Evolutionary conservation across 2,329 filamentous ascomycete species (phyloP).

Genomic region (Thyridium curvatum): DNA sequence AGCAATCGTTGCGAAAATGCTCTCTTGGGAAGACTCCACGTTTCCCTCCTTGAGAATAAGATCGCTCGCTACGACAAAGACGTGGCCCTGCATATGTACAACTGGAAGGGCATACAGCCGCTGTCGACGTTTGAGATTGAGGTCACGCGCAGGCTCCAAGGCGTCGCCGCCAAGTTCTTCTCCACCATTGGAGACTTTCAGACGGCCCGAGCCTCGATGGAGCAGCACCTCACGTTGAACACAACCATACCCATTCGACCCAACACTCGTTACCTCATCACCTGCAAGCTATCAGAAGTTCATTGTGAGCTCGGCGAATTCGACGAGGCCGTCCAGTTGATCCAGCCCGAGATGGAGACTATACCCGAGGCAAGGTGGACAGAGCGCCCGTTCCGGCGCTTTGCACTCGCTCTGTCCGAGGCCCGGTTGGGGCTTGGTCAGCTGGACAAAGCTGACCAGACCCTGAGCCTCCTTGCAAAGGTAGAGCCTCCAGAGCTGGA

Average conservation of each 20-base stretch:
- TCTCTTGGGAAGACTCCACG: slow-evolving; percentile 21
- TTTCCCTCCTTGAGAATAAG: slow-evolving; percentile 26
- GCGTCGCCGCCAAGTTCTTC: slow-evolving; percentile 22
- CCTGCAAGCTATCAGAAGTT: slow-evolving; percentile 18
- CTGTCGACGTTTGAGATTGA: slow-evolving; percentile 23
- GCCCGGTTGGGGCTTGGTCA: slow-evolving; percentile 13
- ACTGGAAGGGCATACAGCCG: slow-evolving; percentile 19
- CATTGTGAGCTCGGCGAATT: slow-evolving; percentile 21
- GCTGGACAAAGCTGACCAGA: slow-evolving; percentile 6
- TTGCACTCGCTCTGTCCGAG: slow-evolving; percentile 17
- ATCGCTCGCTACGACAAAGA: slow-evolving; percentile 22
- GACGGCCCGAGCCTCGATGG: slow-evolving; percentile 18
- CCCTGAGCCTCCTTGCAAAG: slow-evolving; percentile 8
- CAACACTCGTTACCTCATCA: slow-evolving; percentile 17
- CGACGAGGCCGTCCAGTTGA: slow-evolving; percentile 11
- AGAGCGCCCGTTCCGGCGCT: slow-evolving; percentile 14
- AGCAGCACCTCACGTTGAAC: slow-evolving; percentile 20
- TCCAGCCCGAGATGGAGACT: slow-evolving; percentile 13
- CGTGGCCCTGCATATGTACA: slow-evolving; percentile 20
- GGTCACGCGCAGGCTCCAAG: slow-evolving; percentile 23
- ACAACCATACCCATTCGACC: slow-evolving; percentile 14
- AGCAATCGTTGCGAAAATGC: slow-evolving; percentile 19
- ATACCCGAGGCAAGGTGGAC: slow-evolving; percentile 6
- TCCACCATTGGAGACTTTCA: slow-evolving; percentile 24
- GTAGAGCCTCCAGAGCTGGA: slow-evolving; percentile 16